Evolutionary conservation across 495 filamentous ascomycete species (phyloP), one percentile per base, ranked within the genome.

Genomic region (Arthonia radiata): DNA sequence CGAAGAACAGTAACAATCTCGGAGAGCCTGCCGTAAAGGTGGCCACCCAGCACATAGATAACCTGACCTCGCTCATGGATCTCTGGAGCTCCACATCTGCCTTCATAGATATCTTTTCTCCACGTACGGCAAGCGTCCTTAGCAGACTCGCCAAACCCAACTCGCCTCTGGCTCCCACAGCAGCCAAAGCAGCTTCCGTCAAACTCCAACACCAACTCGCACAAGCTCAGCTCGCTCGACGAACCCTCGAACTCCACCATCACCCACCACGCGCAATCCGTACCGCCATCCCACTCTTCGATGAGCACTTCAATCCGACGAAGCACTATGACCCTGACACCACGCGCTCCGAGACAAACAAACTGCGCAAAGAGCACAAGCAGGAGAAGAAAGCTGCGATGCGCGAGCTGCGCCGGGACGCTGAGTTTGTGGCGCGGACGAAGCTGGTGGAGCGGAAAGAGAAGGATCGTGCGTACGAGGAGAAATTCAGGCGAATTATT

Each of bases 261-360:
- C 89, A 94, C 57, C 61, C 61, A 0, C 81, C 80, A 0, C 61
- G 89, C 3, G 67, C 89, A 9, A 91, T 99, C 50, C 78, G 80
- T 39, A 66, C 68, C 5, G 68, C 69, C 24, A 70, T 92, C 14
- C 86, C 86, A 38, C 93, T 91, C 52, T 99, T 94, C 56, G 89
- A 99, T 53, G 81, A 91, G 46, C 54, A 64, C 35, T 99, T 80
- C 66, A 80, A 82, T 46, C 86, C 81, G 8, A 63, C 77, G 56
- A 81, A 76, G 48, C 83, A 90, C 57, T 92, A 94, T 59, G 86
- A 99, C 40, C 78, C 79, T 1, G 69, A 94, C 46, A 64, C 66
- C 28, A 81, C 86, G 42, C 74, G 86, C 15, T 62, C 70, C n/a
- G 79, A 89, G 33, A 36, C 65, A 25, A 66, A 64, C 36, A 80